Evolutionary conservation across 352 stramenopile genomes (phyloP), one percentile per base, ranked within the genome.

Genomic region (Pythium vanterpoolii): DNA sequence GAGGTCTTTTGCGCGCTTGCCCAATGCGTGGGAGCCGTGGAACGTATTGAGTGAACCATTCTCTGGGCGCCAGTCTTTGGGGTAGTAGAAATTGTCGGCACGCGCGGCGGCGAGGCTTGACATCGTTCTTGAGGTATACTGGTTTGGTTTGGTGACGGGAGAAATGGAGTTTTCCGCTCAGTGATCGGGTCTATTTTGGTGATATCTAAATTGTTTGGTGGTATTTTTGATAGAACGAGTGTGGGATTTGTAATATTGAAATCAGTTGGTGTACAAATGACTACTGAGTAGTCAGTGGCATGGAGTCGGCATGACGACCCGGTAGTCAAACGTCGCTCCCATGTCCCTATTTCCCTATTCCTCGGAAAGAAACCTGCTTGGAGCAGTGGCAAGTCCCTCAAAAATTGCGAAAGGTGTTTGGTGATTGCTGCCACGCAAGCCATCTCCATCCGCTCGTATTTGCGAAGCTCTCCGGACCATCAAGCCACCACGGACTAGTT

Each of bases 21-120:
- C 86, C 27, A 95, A 66, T 36, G 80, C 79, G 46, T 90, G 67
- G 63, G 93, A 85, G 73, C 76, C 64, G 16, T 78, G 82, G 62
- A 89, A 93, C 60, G 89, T 73, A 60, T 93, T 95, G 34, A 97
- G 77, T n/a, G 78, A 89, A 33, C 89, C 89, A 64, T 86, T 68
- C 56, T 94, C 84, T 1, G 90, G 91, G 11, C 77, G 72, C 89
- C 90, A 99, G 26, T 96, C 85, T 24, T 90, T 77, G 18, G 97
- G 97, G 51, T 98, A 96, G 71, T 99, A 99, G 72, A 97, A 99
- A 54, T 96, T 96, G 76, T 99, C 97, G 5, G 96, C 96, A 69
- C 98, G 95, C n/a, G 96, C 90, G 19, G 97, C 97, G 23, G 95
- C 86, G 49, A 99, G 77, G 23, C 90, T 98, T 50, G 91, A 98